Evolutionary conservation across 129 eudicot species (phyloP), one percentile per base, ranked within the genome.

Genomic region (Artemisia tridentata): DNA sequence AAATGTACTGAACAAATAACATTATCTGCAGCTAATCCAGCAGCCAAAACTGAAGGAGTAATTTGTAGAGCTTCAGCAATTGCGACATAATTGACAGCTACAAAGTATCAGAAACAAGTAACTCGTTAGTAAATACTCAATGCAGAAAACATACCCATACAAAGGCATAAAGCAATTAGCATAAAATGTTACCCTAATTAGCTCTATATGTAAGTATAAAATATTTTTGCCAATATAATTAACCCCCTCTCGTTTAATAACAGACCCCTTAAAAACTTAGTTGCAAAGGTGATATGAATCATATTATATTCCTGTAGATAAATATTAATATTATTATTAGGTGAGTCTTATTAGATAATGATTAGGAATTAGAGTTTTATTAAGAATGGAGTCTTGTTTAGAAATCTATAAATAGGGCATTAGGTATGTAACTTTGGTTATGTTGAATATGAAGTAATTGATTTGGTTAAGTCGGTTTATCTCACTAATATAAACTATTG

Each of bases 1-100:
- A 92, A 92, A 82, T 88, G 88, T 52, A 86, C 80, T 4, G 96
- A 95, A 78, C 98, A 92, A 11, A 92, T 85, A 43, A 92, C 91
- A 80, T 88, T 88, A 79, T 88, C 98, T 56, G 98, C 98, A 63
- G 96, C 98, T 25, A 92, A 76, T 27, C 96, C 96, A 38, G 96
- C 95, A 57, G 96, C 87, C 70, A 92, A 72, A 69, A 84, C 96
- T 25, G 93, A 92, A 29, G 95, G 84, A 63, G 96, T 79, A 54
- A 85, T 77, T 16, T 67, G 76, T 10, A 91, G 84, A 74, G 96
- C 95, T 83, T 88, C 87, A 67, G 98, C 73, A 55, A 92, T 84
- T 47, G 98, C 96, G 59, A 92, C 98, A 76, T 88, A 92, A 67
- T 92, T 88, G 57, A 92, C 96, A 86, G 98, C 96, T 88, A 55